Percentiles rank a stretch among this genome's conserved stretches.
Evolutionary conservation across 352 stramenopile species (phyloP).

Genomic region (Phytophthora ramorum): DNA sequence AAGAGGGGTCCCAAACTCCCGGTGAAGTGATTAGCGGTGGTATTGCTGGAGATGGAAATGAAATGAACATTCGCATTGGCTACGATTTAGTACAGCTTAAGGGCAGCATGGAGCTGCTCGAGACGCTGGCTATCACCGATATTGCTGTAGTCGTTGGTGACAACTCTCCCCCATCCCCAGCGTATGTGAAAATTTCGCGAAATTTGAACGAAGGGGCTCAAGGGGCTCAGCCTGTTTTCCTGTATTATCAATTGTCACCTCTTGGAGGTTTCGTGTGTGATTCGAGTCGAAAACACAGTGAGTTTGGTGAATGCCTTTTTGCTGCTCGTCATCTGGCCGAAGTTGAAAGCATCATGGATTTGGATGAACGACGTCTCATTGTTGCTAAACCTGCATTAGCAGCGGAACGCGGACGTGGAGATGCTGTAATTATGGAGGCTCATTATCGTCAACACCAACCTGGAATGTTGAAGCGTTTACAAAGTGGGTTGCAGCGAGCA

Average conservation of each 20-base stretch:
- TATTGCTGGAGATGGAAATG: conserved; percentile 32
- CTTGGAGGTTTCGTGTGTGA: conserved; percentile 71
- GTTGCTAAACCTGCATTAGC: conserved; percentile 23
- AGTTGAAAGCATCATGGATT: conserved; percentile 22
- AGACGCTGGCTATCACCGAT: conserved; percentile 69
- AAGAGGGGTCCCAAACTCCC: neutral
- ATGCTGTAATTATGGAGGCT: conserved; percentile 44
- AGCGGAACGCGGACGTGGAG: conserved; percentile 19
- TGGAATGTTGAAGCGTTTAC: conserved; percentile 52
- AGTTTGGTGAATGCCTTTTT: conserved; percentile 81
- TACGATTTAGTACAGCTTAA: conserved; percentile 39
- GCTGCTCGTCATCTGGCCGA: conserved; percentile 41
- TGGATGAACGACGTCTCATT: conserved; percentile 39
- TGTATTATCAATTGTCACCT: conserved; percentile 64
- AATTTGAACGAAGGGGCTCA: conserved; percentile 61
- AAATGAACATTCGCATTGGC: conserved; percentile 37
- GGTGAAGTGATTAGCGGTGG: conserved; percentile 25
- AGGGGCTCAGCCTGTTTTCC: conserved; percentile 42
- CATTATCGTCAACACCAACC: conserved; percentile 62
- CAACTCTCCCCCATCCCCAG: conserved; percentile 25
- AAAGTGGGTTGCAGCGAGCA: conserved; percentile 57
- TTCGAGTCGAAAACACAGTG: conserved; percentile 46
- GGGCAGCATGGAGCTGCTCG: conserved; percentile 38
- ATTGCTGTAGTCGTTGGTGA: conserved; percentile 52
- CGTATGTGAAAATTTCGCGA: conserved; percentile 58